A percentile compares a stretch with the other conserved stretches of the same genome.
phyloP scores from a whole-genome alignment of 129 eudicot genomes.

The Glebionis coronaria region DNA sequence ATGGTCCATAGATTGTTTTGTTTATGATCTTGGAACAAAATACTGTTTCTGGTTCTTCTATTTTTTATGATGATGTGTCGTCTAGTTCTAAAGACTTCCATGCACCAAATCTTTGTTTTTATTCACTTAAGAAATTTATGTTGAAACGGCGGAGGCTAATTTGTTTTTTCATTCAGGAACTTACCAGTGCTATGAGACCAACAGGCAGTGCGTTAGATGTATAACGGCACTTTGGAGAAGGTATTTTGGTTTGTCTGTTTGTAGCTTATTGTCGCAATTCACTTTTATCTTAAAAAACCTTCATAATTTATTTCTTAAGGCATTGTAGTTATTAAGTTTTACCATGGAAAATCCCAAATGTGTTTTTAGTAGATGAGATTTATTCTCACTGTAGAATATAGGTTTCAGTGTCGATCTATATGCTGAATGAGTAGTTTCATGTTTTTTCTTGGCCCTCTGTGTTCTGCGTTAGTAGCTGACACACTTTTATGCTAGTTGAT shows the following conservation, averaged over 20 bases:
- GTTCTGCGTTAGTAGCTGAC: neutral
- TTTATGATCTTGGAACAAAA: neutral
- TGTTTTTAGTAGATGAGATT: neutral
- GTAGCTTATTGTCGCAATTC: slow-evolving; percentile 38
- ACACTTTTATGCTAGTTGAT: slow-evolving; percentile 4
- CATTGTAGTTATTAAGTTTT: neutral
- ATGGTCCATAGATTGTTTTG: neutral
- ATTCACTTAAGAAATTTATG: slow-evolving; percentile 8
- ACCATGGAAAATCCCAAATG: too few relatives aligned
- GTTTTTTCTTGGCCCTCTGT: neutral
- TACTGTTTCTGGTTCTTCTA: slow-evolving; percentile 4
- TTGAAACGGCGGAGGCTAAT: slow-evolving; percentile 59
- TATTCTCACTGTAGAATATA: slow-evolving; percentile 4
- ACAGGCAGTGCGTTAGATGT: slow-evolving; percentile 76
- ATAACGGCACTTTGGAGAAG: slow-evolving; percentile 83
- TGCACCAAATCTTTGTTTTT: slow-evolving; percentile 16
- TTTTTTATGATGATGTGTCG: slow-evolving; percentile 11
- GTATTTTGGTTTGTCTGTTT: slow-evolving; percentile 80
- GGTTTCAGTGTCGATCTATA: slow-evolving; percentile 13
- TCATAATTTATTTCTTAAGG: neutral
- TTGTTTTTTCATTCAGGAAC: slow-evolving; percentile 69
- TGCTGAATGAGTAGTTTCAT: slow-evolving; percentile 9
- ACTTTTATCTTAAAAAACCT: neutral
- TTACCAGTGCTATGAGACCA: slow-evolving; percentile 76
- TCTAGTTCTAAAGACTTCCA: slow-evolving; percentile 13